Evolutionary conservation across 148 eudicot genomes (phyloP), one percentile per base, ranked within the genome.

Genomic region (Cornus kousa): DNA sequence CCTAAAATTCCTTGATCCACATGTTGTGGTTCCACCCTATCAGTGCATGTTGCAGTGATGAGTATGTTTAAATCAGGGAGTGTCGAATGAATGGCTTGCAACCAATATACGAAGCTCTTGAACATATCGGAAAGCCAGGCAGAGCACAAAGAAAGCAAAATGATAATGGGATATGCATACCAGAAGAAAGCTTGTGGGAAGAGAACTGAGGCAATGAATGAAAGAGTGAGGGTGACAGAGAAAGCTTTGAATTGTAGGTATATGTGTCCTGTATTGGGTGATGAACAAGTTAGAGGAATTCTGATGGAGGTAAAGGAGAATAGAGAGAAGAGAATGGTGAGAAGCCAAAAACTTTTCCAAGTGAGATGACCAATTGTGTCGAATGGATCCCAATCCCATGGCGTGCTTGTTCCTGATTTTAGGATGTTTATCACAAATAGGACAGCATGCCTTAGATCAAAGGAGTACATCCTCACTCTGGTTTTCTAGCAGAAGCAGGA

Each of bases 381-480:
- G 22, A 37, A 71, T 71, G 74, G 74, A 43, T 71, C 74, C 74
- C 74, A 71, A 71, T 20, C 31, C 57, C 57, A 43, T 1, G 74
- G 74, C 31, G 3, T 43, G 10, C 16, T 43, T 43, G 31, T 43
- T 39, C 43, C 55, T 43, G 74, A 71, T 71, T 71, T 71, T 12
- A 43, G 14, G 31, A 71, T 10, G 43, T 71, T 71, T 19, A 71
- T n/a, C 24, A 39, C 5, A 20, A 71, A 5, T 70, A 70, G 22
- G 28, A 71, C 23, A 39, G 74, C 74, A 43, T 39, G 43, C 57
- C 74, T 71, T n/a, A n/a, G 5, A 71, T 71, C 74, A 71, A 39
- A 71, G 11, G 12, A 71, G 57, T 20, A 22, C 74, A 71, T 71
- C 24, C 17, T 16, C 24, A 53, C 17, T 1, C 0, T 1, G 59